Percentiles rank a stretch among this genome's conserved stretches.
These are phyloP conservation scores for Exserohilum rostratum DNA, from an alignment of 2,329 filamentous ascomycete genomes.

Conservation along the genomic window DNA sequence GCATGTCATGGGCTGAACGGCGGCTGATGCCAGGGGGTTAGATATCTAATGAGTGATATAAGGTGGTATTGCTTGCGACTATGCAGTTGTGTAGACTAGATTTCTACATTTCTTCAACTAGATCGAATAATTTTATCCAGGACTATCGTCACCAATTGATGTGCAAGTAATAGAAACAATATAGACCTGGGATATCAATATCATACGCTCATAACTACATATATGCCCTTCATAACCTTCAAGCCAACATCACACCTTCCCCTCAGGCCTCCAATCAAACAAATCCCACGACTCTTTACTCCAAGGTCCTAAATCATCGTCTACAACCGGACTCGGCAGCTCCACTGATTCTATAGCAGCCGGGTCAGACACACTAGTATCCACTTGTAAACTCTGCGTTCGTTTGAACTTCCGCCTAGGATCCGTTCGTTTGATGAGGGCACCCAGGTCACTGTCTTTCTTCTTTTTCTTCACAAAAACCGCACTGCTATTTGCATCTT, in stretches of 20 bases:
- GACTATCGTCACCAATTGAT: too few species aligned
- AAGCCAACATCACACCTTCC: neutral
- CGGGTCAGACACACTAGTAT: slow-evolving; percentile 19
- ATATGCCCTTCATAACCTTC: neutral
- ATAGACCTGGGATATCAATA: slow-evolving; percentile 5
- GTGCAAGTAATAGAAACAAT: neutral
- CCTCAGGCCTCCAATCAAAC: slow-evolving; percentile 64
- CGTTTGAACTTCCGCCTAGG: slow-evolving; percentile 38
- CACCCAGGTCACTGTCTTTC: slow-evolving; percentile 29
- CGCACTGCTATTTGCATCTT: neutral
- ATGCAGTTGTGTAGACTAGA: too few species aligned
- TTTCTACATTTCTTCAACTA: too few species aligned
- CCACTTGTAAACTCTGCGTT: slow-evolving; percentile 35
- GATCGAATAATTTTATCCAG: too few species aligned
- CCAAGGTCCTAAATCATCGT: slow-evolving; percentile 68
- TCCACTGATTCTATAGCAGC: slow-evolving; percentile 22
- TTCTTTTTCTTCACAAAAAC: slow-evolving; percentile 4
- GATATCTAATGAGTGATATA: too few species aligned
- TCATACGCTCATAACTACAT: slow-evolving; percentile 3
- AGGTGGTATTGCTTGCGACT: too few species aligned
- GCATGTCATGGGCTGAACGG: too few species aligned
- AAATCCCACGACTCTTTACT: slow-evolving; percentile 72
- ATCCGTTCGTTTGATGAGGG: slow-evolving; percentile 41
- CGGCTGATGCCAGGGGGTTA: too few species aligned
- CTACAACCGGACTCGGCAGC: slow-evolving; percentile 50